phyloP scores from a whole-genome alignment of 228 moss, liverwort and hornwort genomes.

The Sphagnum magellanicum region DNA sequence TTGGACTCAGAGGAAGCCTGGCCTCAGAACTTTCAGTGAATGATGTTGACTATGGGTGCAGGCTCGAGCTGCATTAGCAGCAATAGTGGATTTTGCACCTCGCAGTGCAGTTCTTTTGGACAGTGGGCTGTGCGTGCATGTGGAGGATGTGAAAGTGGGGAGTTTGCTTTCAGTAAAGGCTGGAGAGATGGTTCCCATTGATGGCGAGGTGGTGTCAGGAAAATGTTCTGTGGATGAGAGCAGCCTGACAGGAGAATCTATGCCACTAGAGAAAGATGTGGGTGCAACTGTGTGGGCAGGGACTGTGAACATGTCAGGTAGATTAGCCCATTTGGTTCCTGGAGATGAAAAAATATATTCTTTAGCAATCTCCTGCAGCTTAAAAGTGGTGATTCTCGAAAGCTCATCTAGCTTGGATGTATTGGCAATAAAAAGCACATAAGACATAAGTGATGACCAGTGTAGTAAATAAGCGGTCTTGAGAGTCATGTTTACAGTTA shows the following conservation, averaged over 20 bases:
- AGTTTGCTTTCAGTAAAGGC: conserved; percentile 33
- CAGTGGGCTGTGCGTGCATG: conserved; percentile 31
- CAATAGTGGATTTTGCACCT: conserved; percentile 36
- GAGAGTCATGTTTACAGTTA: neutral
- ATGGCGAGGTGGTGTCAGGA: conserved; percentile 26
- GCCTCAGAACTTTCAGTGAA: neutral
- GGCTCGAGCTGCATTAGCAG: conserved; percentile 42
- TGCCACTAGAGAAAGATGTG: conserved; percentile 39
- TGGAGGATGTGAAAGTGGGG: conserved; percentile 42
- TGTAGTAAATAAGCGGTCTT: neutral
- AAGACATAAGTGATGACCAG: no score
- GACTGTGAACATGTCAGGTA: conserved; percentile 49
- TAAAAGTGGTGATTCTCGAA: no score
- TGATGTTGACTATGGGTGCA: conserved; percentile 10
- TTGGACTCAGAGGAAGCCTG: no score
- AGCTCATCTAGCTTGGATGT: no score
- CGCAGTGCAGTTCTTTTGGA: conserved; percentile 35
- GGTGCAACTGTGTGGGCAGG: conserved; percentile 46
- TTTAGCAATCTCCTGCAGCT: no score
- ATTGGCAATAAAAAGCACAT: no score
- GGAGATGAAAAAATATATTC: no score
- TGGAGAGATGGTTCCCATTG: conserved; percentile 48
- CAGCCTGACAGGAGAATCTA: conserved; percentile 45
- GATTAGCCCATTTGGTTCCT: no score
- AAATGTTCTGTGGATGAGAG: conserved; percentile 46